phyloP scores from a whole-genome alignment of 2,329 filamentous ascomycete species.

The Fonsecaea monophora region DNA sequence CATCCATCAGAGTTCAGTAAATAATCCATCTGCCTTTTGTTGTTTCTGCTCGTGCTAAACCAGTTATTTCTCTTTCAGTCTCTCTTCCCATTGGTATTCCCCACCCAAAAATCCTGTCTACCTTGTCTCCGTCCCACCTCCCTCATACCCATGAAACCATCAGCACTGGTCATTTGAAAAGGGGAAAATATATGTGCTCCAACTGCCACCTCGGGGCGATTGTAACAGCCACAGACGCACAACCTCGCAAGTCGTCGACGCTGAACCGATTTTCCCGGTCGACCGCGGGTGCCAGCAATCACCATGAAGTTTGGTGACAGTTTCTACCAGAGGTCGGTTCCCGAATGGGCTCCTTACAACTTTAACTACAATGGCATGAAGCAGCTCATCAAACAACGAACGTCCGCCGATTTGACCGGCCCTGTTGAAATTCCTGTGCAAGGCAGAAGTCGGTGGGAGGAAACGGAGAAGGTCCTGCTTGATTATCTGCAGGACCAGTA shows the following conservation, averaged over 20 bases:
- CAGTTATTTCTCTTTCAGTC: conserved; percentile 11
- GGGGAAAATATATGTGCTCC: conserved; percentile 4
- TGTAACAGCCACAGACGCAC: neutral
- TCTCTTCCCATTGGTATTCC: neutral
- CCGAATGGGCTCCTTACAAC: conserved; percentile 83
- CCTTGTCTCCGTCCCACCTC: neutral
- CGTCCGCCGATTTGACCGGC: conserved; percentile 69
- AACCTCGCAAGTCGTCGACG: neutral
- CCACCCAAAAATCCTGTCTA: neutral
- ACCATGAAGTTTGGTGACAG: conserved; percentile 79
- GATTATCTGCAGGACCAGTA: conserved; percentile 75
- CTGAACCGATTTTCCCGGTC: neutral
- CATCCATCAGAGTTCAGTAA: neutral
- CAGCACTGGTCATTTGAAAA: neutral
- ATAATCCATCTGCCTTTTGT: neutral
- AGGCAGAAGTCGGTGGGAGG: conserved; percentile 61
- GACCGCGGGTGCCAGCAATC: neutral
- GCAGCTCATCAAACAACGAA: conserved; percentile 80
- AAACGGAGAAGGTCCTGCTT: conserved; percentile 76
- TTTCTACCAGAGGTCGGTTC: conserved; percentile 76
- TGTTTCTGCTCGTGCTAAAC: conserved; percentile 3
- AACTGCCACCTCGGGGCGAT: neutral
- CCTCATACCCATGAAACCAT: neutral
- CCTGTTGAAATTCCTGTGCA: conserved; percentile 78
- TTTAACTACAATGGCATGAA: conserved; percentile 90